Evolutionary conservation across 2,329 filamentous ascomycete species (phyloP), one percentile per base, ranked within the genome.

Genomic region (Gnomoniopsis smithogilvyi): DNA sequence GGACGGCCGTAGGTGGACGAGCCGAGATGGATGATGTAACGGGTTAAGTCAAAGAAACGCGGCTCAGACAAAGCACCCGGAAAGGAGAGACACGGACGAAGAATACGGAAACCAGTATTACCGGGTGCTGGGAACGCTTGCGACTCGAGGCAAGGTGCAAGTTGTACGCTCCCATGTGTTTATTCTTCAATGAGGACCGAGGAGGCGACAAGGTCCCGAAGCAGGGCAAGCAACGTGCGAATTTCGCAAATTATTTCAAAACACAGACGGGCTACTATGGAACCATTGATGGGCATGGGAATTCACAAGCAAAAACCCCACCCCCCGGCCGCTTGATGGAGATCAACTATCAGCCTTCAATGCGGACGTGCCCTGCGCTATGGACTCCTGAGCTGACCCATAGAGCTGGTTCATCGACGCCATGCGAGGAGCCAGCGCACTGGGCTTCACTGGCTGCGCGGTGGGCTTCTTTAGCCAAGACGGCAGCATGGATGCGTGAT

Each of bases 161-260:
- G 41, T 24, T 47, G 45, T 21, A 47, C 45, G 45, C 21, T 47
- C 45, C 10, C n/a, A 22, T 26, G 26, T 41, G 46, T 41, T 54
- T 43, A 48, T 21, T 24, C 24, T 22, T 48, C 50, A 55, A 22
- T 46, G 38, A 46, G 24, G 11, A 34, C 43, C 6, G 38, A n/a
- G 3, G 11, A 46, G 11, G 21, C 4, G 15, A n/a, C 36, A 12
- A 36, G 24, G 33, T 21, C 24, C 41, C 38, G 10, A n/a, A 26
- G 36, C 43, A 46, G 30, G 50, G 33, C 47, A 48, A 46, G 24
- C 49, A 43, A 49, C 24, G 43, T 47, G n/a, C 34, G 51, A 49
- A 47, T 8, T 47, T 56, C 43, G 56, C 56, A 50, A 51, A 48
- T 47, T 58, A 52, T 51, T 50, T 38, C 51, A 51, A 51, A 62